Evolutionary conservation across 1,284 basidiomycete species (phyloP).

Genomic region (Ustilago cynodontis): DNA sequence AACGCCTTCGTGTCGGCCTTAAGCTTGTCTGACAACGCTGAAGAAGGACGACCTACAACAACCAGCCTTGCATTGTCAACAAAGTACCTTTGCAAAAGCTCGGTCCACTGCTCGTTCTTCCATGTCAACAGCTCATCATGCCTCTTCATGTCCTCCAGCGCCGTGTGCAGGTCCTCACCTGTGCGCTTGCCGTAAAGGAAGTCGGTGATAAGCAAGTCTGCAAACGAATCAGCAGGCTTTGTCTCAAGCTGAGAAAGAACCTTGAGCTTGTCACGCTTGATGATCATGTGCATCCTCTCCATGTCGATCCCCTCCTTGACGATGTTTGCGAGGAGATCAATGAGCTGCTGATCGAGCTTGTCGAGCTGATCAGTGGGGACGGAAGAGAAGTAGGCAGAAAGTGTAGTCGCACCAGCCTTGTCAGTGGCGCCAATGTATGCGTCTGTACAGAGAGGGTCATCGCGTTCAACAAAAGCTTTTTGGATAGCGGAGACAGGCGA

Average conservation of each 20-base stretch:
- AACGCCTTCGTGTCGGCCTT: conserved; percentile 85
- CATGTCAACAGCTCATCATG: conserved; percentile 77
- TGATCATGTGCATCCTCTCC: conserved; percentile 87
- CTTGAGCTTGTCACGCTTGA: conserved; percentile 88
- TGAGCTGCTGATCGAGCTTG: conserved; percentile 79
- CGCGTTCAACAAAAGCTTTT: conserved; percentile 92
- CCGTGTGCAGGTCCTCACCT: conserved; percentile 81
- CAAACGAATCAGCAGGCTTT: conserved; percentile 72
- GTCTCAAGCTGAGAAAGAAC: conserved; percentile 71
- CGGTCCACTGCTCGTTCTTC: conserved; percentile 82
- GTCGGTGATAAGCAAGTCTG: conserved; percentile 77
- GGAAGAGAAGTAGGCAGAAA: conserved; percentile 84
- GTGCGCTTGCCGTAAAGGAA: conserved; percentile 88
- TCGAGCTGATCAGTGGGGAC: conserved; percentile 85
- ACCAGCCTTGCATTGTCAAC: conserved; percentile 63
- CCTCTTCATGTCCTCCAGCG: conserved; percentile 84
- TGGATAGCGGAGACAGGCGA: conserved; percentile 85
- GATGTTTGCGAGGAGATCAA: conserved; percentile 80
- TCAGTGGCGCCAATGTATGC: conserved; percentile 86
- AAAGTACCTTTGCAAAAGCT: conserved; percentile 80
- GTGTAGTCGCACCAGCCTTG: conserved; percentile 77
- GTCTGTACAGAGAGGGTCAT: conserved; percentile 85
- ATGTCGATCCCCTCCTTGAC: conserved; percentile 86
- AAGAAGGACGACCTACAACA: conserved; percentile 88
- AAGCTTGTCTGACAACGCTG: conserved; percentile 82